Percentiles rank a stretch among this genome's conserved stretches.
Conservation (phyloP, 345 rosid genomes). For the Corchorus capsularis region DNA sequence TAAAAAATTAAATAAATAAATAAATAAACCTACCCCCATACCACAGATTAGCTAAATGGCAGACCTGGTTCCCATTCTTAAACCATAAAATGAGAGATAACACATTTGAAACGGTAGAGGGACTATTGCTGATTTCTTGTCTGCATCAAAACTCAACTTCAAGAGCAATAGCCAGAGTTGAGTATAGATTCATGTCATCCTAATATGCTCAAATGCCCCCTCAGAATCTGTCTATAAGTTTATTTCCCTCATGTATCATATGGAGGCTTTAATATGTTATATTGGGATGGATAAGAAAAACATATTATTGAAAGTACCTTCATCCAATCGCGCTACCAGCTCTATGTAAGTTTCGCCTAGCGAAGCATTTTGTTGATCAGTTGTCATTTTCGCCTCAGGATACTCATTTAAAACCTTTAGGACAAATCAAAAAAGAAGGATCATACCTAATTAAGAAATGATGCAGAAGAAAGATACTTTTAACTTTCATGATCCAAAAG, state of each 20-base stretch:
- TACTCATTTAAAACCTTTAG: slow-evolving; percentile 79
- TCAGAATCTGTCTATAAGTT: neutral
- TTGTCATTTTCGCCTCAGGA: slow-evolving; percentile 71
- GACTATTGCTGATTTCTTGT: neutral
- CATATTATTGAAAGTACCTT: slow-evolving; percentile 51
- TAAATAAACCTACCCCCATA: no score
- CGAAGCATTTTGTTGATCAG: slow-evolving; percentile 62
- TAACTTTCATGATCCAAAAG: neutral
- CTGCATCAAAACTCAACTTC: slow-evolving; percentile 3
- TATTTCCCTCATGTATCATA: neutral
- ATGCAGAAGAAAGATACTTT: neutral
- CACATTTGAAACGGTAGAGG: neutral
- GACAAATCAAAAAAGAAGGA: slow-evolving; percentile 27
- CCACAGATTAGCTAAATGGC: no score
- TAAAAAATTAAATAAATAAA: no score
- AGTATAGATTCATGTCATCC: neutral
- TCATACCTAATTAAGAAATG: slow-evolving; percentile 19
- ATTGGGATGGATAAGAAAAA: slow-evolving; percentile 14
- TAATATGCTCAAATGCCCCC: neutral
- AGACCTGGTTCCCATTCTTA: no score
- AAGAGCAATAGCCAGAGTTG: neutral
- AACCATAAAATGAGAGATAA: no score
- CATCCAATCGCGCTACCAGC: slow-evolving; percentile 65
- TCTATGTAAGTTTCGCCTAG: slow-evolving; percentile 67
- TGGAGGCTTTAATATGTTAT: slow-evolving; percentile 11